A percentile compares a stretch with the other conserved stretches of the same genome.
These are phyloP conservation scores for Eimeria sp. DNA, from an alignment of 169 alveolate species.

Conservation along the genomic window DNA sequence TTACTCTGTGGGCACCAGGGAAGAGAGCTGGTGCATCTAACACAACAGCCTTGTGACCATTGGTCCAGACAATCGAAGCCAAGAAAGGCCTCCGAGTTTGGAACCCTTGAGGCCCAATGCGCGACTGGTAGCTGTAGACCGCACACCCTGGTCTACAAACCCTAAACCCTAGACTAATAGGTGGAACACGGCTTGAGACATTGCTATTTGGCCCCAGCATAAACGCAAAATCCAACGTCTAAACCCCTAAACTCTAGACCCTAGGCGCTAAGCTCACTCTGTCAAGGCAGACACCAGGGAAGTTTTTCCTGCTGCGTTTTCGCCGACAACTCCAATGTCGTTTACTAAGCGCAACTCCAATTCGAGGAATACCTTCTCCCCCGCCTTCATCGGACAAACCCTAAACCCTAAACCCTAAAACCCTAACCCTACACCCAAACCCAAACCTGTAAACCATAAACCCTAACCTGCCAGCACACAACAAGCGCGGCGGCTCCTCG, in stretches of 20 bases:
- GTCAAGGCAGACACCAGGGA: slow-evolving; percentile 79
- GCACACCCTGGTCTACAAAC: background rate
- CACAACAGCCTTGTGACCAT: slow-evolving; percentile 63
- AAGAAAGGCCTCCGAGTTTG: slow-evolving; percentile 83
- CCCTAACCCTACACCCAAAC: background rate
- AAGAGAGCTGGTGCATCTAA: slow-evolving; percentile 82
- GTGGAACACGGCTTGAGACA: too few species aligned
- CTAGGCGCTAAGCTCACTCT: slow-evolving; percentile 22
- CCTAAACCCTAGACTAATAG: background rate
- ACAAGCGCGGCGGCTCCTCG: too few species aligned
- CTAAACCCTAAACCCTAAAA: background rate
- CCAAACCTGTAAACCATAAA: background rate
- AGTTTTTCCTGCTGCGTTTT: slow-evolving; percentile 78
- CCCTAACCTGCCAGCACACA: background rate
- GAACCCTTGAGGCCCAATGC: slow-evolving; percentile 84
- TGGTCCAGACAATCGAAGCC: slow-evolving; percentile 61
- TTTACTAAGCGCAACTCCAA: slow-evolving; percentile 81
- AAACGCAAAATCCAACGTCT: too few species aligned
- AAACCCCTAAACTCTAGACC: background rate
- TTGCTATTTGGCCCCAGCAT: too few species aligned
- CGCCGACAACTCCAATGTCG: slow-evolving; percentile 79
- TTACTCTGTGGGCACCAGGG: slow-evolving; percentile 81
- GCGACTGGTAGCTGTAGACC: slow-evolving; percentile 74
- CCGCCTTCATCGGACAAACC: slow-evolving; percentile 57
- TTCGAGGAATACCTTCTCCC: slow-evolving; percentile 81